Conservation (phyloP, 2,329 filamentous ascomycete genomes). For the Colletotrichum australisinense region DNA sequence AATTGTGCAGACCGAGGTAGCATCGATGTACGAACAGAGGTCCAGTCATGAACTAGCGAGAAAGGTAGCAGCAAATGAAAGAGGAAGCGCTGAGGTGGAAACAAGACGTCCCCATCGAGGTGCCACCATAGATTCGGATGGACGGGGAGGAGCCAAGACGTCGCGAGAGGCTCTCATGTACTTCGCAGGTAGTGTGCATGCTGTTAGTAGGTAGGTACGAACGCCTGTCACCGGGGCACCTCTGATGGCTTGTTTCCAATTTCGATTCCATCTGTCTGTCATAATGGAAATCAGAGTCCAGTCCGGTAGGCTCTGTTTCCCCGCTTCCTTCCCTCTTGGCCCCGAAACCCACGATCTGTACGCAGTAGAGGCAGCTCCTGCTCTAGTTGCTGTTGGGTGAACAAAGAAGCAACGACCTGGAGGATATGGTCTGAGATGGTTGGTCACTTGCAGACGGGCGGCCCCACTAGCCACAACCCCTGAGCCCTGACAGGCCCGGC, state of each 20-base stretch:
- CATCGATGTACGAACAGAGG: not conserved
- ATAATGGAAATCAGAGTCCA: not conserved
- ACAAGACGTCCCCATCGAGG: not conserved
- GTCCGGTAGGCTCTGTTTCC: not conserved
- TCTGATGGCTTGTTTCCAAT: slow-evolving; percentile 4
- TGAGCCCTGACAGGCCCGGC: slow-evolving; percentile 24
- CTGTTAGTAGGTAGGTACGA: not conserved
- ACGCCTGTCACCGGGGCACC: too few relatives aligned
- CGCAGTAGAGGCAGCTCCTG: slow-evolving; percentile 7
- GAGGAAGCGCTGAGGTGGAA: not conserved
- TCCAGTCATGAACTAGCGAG: not conserved
- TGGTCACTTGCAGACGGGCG: not conserved
- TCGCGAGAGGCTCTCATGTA: not conserved
- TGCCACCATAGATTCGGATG: not conserved
- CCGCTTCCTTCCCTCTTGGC: slow-evolving; percentile 16
- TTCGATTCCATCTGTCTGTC: not conserved
- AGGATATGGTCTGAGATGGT: slow-evolving; percentile 2
- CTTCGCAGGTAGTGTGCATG: not conserved
- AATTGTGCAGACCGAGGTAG: not conserved
- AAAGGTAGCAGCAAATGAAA: not conserved
- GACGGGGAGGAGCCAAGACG: not conserved
- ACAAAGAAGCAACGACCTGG: not conserved
- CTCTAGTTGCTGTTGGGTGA: not conserved
- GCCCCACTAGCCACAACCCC: slow-evolving; percentile 13
- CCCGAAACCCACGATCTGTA: slow-evolving; percentile 4